These are phyloP conservation scores for Rubroshorea leprosula DNA, from an alignment of 345 rosid species.

Conservation along the genomic window DNA sequence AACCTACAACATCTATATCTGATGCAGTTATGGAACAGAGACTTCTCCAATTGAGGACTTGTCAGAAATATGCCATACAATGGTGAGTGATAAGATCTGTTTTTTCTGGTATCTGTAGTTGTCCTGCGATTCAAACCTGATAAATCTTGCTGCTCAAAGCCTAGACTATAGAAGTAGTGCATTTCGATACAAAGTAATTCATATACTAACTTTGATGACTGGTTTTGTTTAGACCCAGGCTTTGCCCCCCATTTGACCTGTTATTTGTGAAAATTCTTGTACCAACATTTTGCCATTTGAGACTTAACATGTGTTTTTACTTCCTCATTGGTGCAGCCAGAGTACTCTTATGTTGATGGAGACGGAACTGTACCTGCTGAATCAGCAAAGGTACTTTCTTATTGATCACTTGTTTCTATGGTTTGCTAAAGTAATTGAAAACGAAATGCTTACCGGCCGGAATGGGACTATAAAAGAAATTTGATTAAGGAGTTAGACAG, in stretches of 20 bases:
- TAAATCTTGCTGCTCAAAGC: neutral
- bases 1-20: conserved; percentile 11
- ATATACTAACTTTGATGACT: too few relatives aligned
- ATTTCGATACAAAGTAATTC: too few relatives aligned
- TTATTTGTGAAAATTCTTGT: neutral
- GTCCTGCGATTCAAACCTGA: neutral
- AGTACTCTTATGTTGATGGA: conserved; percentile 76
- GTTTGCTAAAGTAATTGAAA: neutral
- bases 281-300: neutral
- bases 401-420: neutral
- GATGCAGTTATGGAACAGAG: conserved; percentile 77
- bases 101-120: conserved; percentile 3
- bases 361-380: conserved; percentile 94
- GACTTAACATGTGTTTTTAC: conserved; percentile 2
- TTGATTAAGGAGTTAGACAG: too few relatives aligned
- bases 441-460: too few relatives aligned
- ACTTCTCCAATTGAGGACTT: conserved; percentile 63
- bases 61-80: conserved; percentile 73
- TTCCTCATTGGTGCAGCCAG: conserved; percentile 42
- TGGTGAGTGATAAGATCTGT: conserved; percentile 38
- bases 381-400: conserved; percentile 56
- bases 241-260: conserved; percentile 2
- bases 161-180: too few relatives aligned
- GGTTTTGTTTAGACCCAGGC: neutral
- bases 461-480: too few relatives aligned